Evolutionary conservation across 805 yeast species (phyloP), one percentile per base, ranked within the genome.

Genomic region (Pichia cephalocereana): DNA sequence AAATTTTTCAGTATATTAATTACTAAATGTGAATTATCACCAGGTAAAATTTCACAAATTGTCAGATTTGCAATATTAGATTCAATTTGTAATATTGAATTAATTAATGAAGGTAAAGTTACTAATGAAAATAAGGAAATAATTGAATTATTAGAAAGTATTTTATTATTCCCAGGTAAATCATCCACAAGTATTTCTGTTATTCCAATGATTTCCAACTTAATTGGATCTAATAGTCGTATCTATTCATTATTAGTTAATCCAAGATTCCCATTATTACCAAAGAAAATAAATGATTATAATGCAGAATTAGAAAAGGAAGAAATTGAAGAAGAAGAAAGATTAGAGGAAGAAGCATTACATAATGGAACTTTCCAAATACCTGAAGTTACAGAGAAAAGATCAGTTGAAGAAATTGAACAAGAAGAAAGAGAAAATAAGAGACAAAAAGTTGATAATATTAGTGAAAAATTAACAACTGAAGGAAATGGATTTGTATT

Each of bases 121-220:
- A 52, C 59, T 28, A 44, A 23, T 6, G 38, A 41, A 10, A 57
- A 54, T 46, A 38, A 52, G 11, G 72, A 70, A 23, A 60, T 80
- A 26, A 64, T 84, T 38, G 70, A 71, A 26, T 59, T 82, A 19
- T 66, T 86, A 36, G 71, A 79, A 44, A 63, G 73, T 4, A 65
- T 85, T n/a, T 76, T 86, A 3, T 56, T 86, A 39, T 79, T 75
- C 59, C 96, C 96, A 2, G 86, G 84, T 6, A 62, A 60, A 37
- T 69, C 70, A 38, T 82, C 80, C 45, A 72, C 75, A 2, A 52
- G 56, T 32, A 74, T 76, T 40, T 81, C 88, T 14, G 70, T 86
- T 31, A 69, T 86, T 51, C 96, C 96, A 9, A 78, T 90, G 49
- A 82, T 84, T 1, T 63, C 78, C 12, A 66, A 70, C 2, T 58